These are phyloP conservation scores for Picochlorum costavermella DNA, from an alignment of 139 green algal species.

Conservation along the genomic window DNA sequence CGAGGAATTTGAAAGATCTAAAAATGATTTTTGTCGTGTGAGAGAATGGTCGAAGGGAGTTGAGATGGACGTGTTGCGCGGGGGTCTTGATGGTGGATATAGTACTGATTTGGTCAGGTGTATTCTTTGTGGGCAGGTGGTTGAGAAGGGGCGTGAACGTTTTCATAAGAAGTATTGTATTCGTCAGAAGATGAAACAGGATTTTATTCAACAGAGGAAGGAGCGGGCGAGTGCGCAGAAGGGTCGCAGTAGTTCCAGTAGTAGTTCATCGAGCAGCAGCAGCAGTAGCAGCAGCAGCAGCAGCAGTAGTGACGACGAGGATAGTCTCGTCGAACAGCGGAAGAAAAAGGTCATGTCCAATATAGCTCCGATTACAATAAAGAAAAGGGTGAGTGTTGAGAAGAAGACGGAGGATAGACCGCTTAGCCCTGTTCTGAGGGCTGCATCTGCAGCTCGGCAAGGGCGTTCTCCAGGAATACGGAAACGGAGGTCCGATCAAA, in stretches of 20 bases:
- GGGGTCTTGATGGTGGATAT: too few species aligned
- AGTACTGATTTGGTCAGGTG: too few species aligned
- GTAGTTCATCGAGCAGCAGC: conserved; percentile 3
- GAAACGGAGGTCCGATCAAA: background rate
- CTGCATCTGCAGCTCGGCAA: background rate
- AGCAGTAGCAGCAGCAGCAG: conserved; percentile 1
- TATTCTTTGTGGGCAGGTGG: too few species aligned
- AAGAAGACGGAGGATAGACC: background rate
- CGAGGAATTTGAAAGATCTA: too few species aligned
- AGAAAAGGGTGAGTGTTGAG: too few species aligned
- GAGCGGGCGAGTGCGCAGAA: background rate
- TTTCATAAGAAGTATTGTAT: too few species aligned
- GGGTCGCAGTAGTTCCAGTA: background rate
- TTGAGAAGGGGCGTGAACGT: too few species aligned
- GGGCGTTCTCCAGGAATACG: background rate
- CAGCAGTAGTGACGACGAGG: conserved; percentile 6
- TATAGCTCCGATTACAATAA: background rate
- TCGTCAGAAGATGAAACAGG: conserved; percentile 1
- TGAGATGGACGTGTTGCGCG: too few species aligned
- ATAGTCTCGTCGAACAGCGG: background rate
- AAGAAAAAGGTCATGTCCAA: background rate
- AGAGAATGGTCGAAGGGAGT: too few species aligned
- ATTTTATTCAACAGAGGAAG: conserved; percentile 7
- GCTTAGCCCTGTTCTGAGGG: background rate
- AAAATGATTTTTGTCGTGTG: too few species aligned